These are phyloP conservation scores for Lactarius deliciosus DNA, from an alignment of 768 basidiomycete genomes.

Conservation along the genomic window DNA sequence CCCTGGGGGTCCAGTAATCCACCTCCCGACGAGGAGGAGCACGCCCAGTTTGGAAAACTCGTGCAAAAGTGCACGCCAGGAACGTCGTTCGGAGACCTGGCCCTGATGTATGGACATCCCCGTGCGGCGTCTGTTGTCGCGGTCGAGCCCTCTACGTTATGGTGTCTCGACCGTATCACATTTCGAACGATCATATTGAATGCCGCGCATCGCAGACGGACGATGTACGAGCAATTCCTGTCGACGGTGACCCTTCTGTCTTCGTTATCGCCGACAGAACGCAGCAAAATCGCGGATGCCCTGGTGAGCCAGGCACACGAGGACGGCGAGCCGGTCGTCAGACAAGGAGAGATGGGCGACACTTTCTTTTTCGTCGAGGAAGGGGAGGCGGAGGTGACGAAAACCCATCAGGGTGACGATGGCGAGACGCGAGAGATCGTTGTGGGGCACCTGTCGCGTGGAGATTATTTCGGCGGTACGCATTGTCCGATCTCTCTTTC, in stretches of 20 bases:
- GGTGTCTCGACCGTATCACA: conserved; percentile 96
- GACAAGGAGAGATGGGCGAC: conserved; percentile 92
- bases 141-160: conserved; percentile 77
- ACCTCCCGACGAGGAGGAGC: conserved; percentile 42
- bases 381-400: conserved; percentile 85
- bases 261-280: conserved; percentile 81
- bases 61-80: conserved; percentile 86
- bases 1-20: conserved; percentile 54
- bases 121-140: conserved; percentile 93
- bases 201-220: conserved; percentile 83
- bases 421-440: conserved; percentile 61
- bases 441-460: conserved; percentile 78
- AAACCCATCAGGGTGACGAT: conserved; percentile 59
- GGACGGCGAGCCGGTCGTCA: conserved; percentile 86
- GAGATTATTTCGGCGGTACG: conserved; percentile 98
- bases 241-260: conserved; percentile 86
- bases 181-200: conserved; percentile 98
- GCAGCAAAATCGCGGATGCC: conserved; percentile 97
- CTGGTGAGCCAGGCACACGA: conserved; percentile 78
- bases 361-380: conserved; percentile 98
- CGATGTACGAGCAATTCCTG: conserved; percentile 96
- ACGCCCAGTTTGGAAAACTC: conserved; percentile 72
- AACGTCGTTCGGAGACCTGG: conserved; percentile 91
- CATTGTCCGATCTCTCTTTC: neutral
- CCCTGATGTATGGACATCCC: conserved; percentile 97